Percentiles rank a stretch among this genome's conserved stretches.
Conservation (phyloP, 805 yeast genomes). For the Nakazawaea holstii region DNA sequence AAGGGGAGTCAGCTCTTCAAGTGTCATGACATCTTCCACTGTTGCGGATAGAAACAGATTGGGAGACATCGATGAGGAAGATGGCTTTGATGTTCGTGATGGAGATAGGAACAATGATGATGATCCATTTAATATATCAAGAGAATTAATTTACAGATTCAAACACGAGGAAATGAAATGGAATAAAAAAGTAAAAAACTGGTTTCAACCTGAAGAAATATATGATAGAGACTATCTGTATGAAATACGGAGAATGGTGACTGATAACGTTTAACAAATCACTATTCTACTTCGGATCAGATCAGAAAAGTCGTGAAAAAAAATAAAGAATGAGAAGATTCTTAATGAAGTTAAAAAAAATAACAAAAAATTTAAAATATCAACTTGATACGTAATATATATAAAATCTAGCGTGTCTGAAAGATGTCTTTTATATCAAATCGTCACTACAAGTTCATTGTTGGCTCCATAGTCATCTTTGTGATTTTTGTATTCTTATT, state of each 20-base stretch:
- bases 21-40: conserved; percentile 1
- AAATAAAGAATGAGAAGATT: not conserved
- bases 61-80: not conserved
- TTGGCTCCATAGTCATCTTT: conserved; percentile 46
- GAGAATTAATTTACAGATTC: conserved; percentile 24
- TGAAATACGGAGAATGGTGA: conserved; percentile 10
- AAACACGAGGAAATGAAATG: conserved; percentile 27
- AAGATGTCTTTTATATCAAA: conserved; percentile 23
- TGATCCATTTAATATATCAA: conserved; percentile 17
- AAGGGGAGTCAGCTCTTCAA: conserved; percentile 12
- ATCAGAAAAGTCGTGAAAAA: not conserved
- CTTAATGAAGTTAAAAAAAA: not conserved
- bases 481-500: conserved; percentile 45
- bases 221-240: conserved; percentile 7
- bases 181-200: conserved; percentile 28
- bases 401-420: too few species aligned
- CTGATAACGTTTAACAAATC: not conserved
- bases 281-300: not conserved
- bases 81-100: not conserved
- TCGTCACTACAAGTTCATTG: conserved; percentile 46
- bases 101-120: not conserved
- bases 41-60: not conserved
- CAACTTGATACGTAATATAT: not conserved
- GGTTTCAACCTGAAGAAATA: conserved; percentile 22
- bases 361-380: not conserved